A percentile compares a stretch with the other conserved stretches of the same genome.
These are phyloP conservation scores for Aspergillus indologenus DNA, from an alignment of 495 filamentous ascomycete species.

Conservation along the genomic window DNA sequence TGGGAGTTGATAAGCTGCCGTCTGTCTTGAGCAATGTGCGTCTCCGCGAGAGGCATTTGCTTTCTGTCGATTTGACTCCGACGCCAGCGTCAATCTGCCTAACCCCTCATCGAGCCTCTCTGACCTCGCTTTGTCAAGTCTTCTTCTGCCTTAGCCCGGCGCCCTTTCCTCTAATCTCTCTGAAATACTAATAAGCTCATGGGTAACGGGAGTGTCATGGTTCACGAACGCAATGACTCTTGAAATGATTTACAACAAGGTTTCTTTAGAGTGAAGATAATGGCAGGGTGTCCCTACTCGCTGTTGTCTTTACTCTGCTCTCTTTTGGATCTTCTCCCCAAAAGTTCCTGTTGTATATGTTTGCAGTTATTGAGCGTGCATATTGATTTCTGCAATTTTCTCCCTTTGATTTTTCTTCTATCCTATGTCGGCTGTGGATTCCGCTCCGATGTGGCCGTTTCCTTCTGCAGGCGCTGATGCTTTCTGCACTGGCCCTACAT, in stretches of 20 bases:
- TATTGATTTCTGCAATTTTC: conserved; percentile 30
- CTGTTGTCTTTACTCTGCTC: conserved; percentile 11
- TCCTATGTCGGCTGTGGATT: conserved; percentile 33
- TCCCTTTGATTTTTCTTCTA: conserved; percentile 19
- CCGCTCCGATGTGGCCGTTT: conserved; percentile 31
- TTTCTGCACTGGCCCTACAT: conserved; percentile 7
- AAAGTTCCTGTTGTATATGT: conserved; percentile 36
- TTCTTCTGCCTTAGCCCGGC: not conserved
- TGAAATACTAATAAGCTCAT: conserved; percentile 19
- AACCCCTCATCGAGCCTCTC: conserved; percentile 8
- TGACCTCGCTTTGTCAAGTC: not conserved
- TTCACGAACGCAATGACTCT: conserved; percentile 48
- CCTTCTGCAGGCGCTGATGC: conserved; percentile 14
- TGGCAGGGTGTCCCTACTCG: conserved; percentile 2
- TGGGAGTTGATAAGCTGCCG: conserved; percentile 12
- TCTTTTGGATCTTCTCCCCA: conserved; percentile 23
- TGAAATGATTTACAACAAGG: conserved; percentile 24
- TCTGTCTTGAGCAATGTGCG: not conserved
- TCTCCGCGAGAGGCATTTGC: conserved; percentile 5
- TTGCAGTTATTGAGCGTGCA: conserved; percentile 44
- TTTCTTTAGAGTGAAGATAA: conserved; percentile 20
- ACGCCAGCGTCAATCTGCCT: conserved; percentile 8
- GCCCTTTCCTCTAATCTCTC: conserved; percentile 12
- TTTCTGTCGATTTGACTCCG: not conserved
- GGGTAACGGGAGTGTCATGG: conserved; percentile 38